Conservation (phyloP, 2,329 filamentous ascomycete genomes). For the Aspergillus sp. region DNA sequence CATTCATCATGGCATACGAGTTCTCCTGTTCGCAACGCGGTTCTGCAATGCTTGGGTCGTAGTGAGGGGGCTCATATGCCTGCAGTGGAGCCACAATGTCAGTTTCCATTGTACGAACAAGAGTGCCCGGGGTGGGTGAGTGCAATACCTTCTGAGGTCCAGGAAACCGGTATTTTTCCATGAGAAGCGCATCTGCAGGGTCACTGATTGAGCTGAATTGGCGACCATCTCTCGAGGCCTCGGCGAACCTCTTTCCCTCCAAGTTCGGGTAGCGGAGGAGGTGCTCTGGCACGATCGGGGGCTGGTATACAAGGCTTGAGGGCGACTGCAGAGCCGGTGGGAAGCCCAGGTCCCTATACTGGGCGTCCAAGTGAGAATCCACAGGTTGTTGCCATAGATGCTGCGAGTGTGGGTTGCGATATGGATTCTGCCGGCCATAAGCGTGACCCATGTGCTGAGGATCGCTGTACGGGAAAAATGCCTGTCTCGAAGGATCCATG, state of each 20-base stretch:
- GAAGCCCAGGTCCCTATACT: too few relatives aligned
- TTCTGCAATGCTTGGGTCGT: neutral
- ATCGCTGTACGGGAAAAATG: too few relatives aligned
- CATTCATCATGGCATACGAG: neutral
- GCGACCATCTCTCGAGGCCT: neutral
- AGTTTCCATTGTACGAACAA: neutral
- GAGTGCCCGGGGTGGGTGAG: neutral
- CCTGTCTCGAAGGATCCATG: too few relatives aligned
- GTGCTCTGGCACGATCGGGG: too few relatives aligned
- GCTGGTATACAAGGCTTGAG: too few relatives aligned
- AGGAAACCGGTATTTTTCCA: constrained; percentile 13
- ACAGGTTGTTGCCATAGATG: too few relatives aligned
- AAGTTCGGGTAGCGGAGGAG: too few relatives aligned
- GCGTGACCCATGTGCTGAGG: too few relatives aligned
- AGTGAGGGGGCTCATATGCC: constrained; percentile 10
- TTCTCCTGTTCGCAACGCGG: neutral
- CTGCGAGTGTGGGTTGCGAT: too few relatives aligned
- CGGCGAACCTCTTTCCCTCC: neutral
- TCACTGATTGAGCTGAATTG: constrained; percentile 1
- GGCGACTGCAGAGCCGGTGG: too few relatives aligned
- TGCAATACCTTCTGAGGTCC: constrained; percentile 12
- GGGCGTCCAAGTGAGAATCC: too few relatives aligned
- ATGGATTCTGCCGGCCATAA: too few relatives aligned
- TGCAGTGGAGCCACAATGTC: neutral
- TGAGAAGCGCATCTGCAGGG: neutral